Evolutionary conservation across 1,284 basidiomycete genomes (phyloP).

Genomic region (Papiliotrema flavescens): DNA sequence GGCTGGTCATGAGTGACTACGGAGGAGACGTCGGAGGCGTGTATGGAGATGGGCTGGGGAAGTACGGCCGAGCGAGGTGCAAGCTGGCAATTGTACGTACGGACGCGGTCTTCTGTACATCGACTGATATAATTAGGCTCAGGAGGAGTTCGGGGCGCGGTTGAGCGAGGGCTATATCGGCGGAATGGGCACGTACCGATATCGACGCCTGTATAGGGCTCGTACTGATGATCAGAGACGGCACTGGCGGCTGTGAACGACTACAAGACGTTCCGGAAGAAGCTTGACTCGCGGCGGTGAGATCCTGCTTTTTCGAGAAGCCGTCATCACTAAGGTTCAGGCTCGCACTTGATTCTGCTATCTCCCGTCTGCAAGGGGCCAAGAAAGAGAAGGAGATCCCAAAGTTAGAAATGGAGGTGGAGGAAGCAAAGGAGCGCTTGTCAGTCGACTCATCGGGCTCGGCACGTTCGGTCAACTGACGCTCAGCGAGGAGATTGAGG

Average conservation of each 20-base stretch:
- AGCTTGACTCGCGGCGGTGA: constrained; percentile 73
- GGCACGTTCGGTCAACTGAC: constrained; percentile 3
- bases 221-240: constrained; percentile 42
- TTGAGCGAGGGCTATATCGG: constrained; percentile 67
- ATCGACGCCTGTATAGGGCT: background rate
- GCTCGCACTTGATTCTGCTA: constrained; percentile 69
- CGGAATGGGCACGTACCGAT: constrained; percentile 52
- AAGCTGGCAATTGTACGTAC: constrained; percentile 63
- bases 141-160: constrained; percentile 69
- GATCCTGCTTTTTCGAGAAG: constrained; percentile 11
- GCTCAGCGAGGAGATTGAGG: constrained; percentile 70
- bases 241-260: constrained; percentile 50
- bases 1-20: constrained; percentile 77
- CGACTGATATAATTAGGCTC: constrained; percentile 36
- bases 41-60: constrained; percentile 64
- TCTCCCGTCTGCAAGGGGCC: constrained; percentile 60
- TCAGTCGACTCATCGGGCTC: constrained; percentile 49
- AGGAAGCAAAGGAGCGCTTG: constrained; percentile 67
- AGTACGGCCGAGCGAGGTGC: constrained; percentile 73
- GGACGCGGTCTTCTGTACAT: background rate
- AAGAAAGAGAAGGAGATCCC: constrained; percentile 56
- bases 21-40: constrained; percentile 73
- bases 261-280: constrained; percentile 47
- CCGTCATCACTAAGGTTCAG: constrained; percentile 47
- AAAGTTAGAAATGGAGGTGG: constrained; percentile 72